phyloP scores from a whole-genome alignment of 345 rosid genomes.

The Erysimum cheiranthoides region DNA sequence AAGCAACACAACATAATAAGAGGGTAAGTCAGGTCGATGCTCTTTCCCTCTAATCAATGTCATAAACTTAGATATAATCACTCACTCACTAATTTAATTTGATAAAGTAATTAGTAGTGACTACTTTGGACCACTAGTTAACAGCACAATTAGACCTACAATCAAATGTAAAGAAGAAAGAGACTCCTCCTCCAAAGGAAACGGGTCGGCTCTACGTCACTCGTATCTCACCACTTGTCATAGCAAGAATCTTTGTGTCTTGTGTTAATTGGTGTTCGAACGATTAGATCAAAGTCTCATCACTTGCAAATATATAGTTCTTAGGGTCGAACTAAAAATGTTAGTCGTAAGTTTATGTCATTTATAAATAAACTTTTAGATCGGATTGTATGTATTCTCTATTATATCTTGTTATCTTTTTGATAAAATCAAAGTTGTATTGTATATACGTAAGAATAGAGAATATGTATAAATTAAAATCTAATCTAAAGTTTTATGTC shows the following conservation, averaged over 20 bases:
- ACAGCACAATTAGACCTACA: slow-evolving; percentile 19
- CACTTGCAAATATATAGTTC: neutral
- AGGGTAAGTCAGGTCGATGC: slow-evolving; percentile 12
- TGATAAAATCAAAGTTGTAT: too few species aligned
- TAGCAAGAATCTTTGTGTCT: slow-evolving; percentile 9
- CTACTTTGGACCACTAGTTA: slow-evolving; percentile 31
- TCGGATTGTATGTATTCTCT: too few species aligned
- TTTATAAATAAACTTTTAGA: too few species aligned
- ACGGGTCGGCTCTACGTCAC: slow-evolving; percentile 31
- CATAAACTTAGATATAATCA: neutral
- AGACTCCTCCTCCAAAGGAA: slow-evolving; percentile 3
- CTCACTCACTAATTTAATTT: neutral
- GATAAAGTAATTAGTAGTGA: slow-evolving; percentile 30
- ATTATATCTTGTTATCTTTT: too few species aligned
- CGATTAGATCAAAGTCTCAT: neutral
- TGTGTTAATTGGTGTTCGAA: neutral
- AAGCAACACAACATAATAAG: slow-evolving; percentile 4
- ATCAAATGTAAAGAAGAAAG: slow-evolving; percentile 17
- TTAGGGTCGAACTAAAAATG: too few species aligned
- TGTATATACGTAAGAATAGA: too few species aligned
- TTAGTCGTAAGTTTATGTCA: too few species aligned
- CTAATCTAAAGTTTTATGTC: too few species aligned
- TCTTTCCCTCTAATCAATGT: slow-evolving; percentile 23
- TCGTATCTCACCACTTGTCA: neutral
- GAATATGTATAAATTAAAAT: too few species aligned